These are phyloP conservation scores for Andrographis paniculata DNA, from an alignment of 305 asterid genomes.

Conservation along the genomic window DNA sequence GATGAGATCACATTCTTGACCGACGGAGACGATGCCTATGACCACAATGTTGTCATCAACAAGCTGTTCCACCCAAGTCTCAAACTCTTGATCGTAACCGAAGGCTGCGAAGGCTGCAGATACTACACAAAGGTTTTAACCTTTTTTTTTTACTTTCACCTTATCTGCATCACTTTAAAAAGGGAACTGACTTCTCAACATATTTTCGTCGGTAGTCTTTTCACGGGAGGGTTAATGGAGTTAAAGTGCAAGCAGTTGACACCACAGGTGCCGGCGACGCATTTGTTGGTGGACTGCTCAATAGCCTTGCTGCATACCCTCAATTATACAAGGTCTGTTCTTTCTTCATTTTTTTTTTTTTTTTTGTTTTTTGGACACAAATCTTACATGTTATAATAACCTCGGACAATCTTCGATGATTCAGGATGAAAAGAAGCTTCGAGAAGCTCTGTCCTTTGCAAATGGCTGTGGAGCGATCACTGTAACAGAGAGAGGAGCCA, in stretches of 20 bases:
- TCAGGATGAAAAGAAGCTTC: constrained; percentile 49
- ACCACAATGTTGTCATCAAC: constrained; percentile 26
- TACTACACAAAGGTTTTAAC: constrained; percentile 35
- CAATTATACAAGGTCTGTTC: not conserved
- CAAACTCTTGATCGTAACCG: constrained; percentile 34
- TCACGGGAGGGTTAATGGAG: constrained; percentile 30
- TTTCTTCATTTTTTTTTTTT: not conserved
- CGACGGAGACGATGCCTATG: constrained; percentile 29
- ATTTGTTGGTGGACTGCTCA: constrained; percentile 30
- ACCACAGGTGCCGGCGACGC: constrained; percentile 51
- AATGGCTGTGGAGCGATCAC: constrained; percentile 60
- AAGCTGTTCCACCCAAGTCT: constrained; percentile 33
- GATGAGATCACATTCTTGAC: constrained; percentile 38
- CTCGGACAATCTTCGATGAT: not conserved
- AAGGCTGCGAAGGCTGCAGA: constrained; percentile 38
- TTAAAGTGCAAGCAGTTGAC: constrained; percentile 31
- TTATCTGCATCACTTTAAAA: not conserved
- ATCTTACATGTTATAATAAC: no score
- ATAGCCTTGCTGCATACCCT: constrained; percentile 2
- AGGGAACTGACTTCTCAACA: not conserved
- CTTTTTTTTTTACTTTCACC: not conserved
- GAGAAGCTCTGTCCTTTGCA: constrained; percentile 29
- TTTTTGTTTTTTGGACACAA: no score
- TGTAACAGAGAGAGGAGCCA: constrained; percentile 53
- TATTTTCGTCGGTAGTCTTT: constrained; percentile 22